These are phyloP conservation scores for Raffaelea arxii DNA, from an alignment of 2,329 filamentous ascomycete species.

Conservation along the genomic window DNA sequence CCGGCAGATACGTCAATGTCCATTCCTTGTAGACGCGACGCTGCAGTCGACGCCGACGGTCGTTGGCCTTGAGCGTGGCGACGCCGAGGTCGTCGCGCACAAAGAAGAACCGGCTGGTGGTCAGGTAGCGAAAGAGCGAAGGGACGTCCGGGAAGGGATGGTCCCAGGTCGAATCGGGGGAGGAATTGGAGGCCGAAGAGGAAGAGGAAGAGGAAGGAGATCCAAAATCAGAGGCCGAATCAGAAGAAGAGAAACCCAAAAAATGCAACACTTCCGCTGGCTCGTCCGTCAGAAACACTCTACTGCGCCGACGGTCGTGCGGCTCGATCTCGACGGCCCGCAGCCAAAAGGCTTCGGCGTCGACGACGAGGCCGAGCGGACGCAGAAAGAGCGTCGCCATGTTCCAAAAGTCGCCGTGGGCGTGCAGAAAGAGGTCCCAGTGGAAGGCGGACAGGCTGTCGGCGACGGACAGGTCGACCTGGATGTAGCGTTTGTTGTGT, in stretches of 20 bases:
- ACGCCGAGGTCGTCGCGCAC: slow-evolving; percentile 17
- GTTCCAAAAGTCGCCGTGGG: slow-evolving; percentile 64
- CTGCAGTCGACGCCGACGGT: slow-evolving; percentile 43
- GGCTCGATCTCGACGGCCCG: slow-evolving; percentile 59
- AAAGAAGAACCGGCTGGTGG: slow-evolving; percentile 49
- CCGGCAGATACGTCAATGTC: slow-evolving; percentile 53
- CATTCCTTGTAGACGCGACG: slow-evolving; percentile 51
- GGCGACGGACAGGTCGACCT: slow-evolving; percentile 59
- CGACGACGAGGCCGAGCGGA: slow-evolving; percentile 55
- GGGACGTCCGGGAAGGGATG: slow-evolving; percentile 43
- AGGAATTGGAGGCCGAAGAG: slow-evolving; percentile 14
- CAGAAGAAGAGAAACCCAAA: slow-evolving; percentile 31
- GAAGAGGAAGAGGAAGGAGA: not conserved
- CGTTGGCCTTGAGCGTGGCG: slow-evolving; percentile 33
- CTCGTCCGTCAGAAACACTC: slow-evolving; percentile 50
- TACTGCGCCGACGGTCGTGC: slow-evolving; percentile 43
- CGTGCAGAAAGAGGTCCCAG: slow-evolving; percentile 60
- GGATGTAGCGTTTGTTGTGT: slow-evolving; percentile 34
- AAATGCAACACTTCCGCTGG: slow-evolving; percentile 49
- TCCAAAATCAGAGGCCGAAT: slow-evolving; percentile 16
- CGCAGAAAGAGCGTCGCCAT: slow-evolving; percentile 56
- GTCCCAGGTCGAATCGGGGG: slow-evolving; percentile 31
- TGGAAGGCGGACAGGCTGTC: slow-evolving; percentile 29
- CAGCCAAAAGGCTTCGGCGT: slow-evolving; percentile 53
- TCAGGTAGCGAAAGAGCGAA: slow-evolving; percentile 53